Conservation (phyloP, 2,329 filamentous ascomycete species). For the Bipolaris sorokiniana region DNA sequence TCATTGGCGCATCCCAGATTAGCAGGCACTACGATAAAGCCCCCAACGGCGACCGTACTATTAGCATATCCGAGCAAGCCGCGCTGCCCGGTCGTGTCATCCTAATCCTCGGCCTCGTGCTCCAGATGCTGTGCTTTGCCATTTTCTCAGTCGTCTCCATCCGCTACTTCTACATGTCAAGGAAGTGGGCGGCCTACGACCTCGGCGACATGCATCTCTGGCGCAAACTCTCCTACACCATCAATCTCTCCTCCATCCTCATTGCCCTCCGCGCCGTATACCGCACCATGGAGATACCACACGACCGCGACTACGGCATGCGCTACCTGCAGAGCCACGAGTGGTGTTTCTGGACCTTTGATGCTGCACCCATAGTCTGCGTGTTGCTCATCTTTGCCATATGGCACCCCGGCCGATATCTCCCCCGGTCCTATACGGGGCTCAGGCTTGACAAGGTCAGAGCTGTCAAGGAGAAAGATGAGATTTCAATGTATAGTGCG, state of each 20-base stretch:
- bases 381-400: conserved; percentile 58
- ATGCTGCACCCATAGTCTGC: conserved; percentile 56
- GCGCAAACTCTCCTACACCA: conserved; percentile 43
- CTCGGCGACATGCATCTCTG: conserved; percentile 47
- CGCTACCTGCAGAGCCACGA: conserved; percentile 59
- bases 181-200: conserved; percentile 38
- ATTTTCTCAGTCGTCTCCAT: conserved; percentile 54
- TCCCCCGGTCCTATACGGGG: conserved; percentile 42
- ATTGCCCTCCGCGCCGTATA: conserved; percentile 59
- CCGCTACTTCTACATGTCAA: conserved; percentile 44
- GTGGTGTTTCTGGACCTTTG: conserved; percentile 62
- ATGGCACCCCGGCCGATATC: conserved; percentile 54
- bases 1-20: conserved; percentile 53
- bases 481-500: conserved; percentile 28
- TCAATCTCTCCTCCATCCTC: conserved; percentile 41
- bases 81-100: conserved; percentile 41
- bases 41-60: conserved; percentile 48
- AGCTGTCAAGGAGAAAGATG: conserved; percentile 44
- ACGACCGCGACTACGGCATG: conserved; percentile 53
- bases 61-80: conserved; percentile 45
- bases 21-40: conserved; percentile 42
- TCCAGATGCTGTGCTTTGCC: conserved; percentile 59
- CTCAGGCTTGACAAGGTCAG: conserved; percentile 36
- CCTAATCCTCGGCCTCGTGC: conserved; percentile 55
- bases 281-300: conserved; percentile 60